Conservation (phyloP, 2,329 filamentous ascomycete species). For the Amylocarpus encephaloides region DNA sequence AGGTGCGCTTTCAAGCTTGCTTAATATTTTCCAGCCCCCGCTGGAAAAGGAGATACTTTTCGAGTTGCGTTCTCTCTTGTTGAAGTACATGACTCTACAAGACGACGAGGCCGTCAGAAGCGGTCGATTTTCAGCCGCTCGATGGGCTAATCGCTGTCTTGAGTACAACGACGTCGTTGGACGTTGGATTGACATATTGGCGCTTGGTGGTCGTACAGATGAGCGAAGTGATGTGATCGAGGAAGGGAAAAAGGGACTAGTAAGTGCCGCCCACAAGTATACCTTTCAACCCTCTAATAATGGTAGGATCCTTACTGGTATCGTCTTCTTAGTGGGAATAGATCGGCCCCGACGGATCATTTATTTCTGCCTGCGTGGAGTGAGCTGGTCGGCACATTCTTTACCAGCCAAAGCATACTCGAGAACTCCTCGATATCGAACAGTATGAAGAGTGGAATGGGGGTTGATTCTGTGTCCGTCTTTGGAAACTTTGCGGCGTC, state of each 20-base stretch:
- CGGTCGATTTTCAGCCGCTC: conserved; percentile 73
- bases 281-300: conserved; percentile 1
- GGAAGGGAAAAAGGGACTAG: conserved; percentile 81
- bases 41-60: conserved; percentile 33
- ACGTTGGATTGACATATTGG: conserved; percentile 84
- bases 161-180: conserved; percentile 71
- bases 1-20: conserved; percentile 73
- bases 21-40: conserved; percentile 46
- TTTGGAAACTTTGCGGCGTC: conserved; percentile 36
- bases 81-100: conserved; percentile 58
- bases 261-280: conserved; percentile 43
- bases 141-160: conserved; percentile 85
- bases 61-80: conserved; percentile 45
- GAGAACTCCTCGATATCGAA: conserved; percentile 29
- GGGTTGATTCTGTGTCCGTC: conserved; percentile 35
- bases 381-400: conserved; percentile 45
- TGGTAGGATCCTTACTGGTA: conserved; percentile 58
- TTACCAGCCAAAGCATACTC: conserved; percentile 34
- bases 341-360: conserved; percentile 38
- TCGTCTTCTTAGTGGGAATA: conserved; percentile 47
- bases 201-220: conserved; percentile 57
- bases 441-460: conserved; percentile 34
- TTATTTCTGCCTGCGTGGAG: conserved; percentile 44
- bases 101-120: conserved; percentile 56
- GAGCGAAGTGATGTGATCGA: conserved; percentile 80